Base-by-base conservation (phyloP, 768 basidiomycete genomes). In the Boletus rufocinnamomeus region DNA sequence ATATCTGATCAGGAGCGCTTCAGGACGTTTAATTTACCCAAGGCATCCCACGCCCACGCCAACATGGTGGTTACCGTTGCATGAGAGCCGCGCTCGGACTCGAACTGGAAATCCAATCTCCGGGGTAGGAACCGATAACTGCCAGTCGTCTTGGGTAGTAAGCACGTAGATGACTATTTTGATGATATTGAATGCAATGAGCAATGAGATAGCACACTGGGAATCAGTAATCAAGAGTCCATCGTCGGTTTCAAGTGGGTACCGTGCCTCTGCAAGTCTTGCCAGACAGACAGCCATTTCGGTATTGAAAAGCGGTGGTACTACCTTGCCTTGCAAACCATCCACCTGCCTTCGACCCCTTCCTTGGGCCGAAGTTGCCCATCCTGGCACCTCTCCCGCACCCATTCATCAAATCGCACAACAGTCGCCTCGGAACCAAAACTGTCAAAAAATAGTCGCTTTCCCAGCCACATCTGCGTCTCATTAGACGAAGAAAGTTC, bases 281-380 rank as follows among this genome's bases (percentile, higher is more conserved):
- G 14, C 32, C 32, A 23, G 51, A 45, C 19, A 11, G 16, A 46
- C 40, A 46, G 37, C 35, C 25, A 41, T 19, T 17, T 2, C 37
- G 9, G 23, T 32, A 28, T 6, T n/a, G n/a, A 28, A 34, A 47
- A 46, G 25, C 8, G 9, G n/a, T 6, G 28, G 41, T 49, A 28
- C 54, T 68, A 81, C 60, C 77, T 74, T 47, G 76, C 68, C 72
- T 81, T 87, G 63, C 80, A 83, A 34, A 90, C 71, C 17, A 83
- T 78, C 88, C 88, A 91, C 64, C 77, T 77, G 0, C 81, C 83
- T 52, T 80, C 78, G 6, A 71, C 64, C 6, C 82, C 86, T 54
- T 87, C 86, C 71, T 84, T 89, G 58, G 69, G 73, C 57, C 78
- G 75, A 25, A 86, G 75, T 32, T 85, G 80, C 5, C 83, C 84